Evolutionary conservation across 208 protist species (phyloP).

Genomic region (Naegleria fowleri): DNA sequence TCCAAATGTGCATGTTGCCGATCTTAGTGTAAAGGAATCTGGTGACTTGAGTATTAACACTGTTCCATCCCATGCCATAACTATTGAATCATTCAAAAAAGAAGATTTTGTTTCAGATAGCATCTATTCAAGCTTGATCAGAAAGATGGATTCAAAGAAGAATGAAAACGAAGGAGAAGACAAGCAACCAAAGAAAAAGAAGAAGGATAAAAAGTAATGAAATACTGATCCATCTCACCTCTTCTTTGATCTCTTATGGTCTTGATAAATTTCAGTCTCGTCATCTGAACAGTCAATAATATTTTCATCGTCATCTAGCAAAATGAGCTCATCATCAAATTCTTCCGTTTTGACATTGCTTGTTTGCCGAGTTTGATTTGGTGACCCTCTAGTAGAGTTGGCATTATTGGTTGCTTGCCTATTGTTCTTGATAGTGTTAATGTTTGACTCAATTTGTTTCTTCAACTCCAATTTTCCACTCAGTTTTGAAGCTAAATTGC

Average conservation of each 20-base stretch:
- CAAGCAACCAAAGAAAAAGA: not conserved
- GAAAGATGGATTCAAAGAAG: not conserved
- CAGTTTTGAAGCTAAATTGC: not conserved
- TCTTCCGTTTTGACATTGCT: not conserved
- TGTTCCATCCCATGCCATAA: not conserved
- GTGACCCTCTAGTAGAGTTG: no score
- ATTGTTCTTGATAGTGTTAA: not conserved
- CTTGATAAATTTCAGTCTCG: not conserved
- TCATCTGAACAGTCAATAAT: not conserved
- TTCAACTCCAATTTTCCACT: not conserved
- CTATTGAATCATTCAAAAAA: not conserved
- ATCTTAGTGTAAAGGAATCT: not conserved
- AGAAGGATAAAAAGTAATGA: not conserved
- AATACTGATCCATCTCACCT: not conserved
- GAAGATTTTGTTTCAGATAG: not conserved
- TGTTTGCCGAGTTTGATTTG: not conserved
- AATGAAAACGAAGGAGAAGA: not conserved
- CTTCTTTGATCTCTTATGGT: not conserved
- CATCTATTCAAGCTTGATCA: not conserved
- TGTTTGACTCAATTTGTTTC: not conserved
- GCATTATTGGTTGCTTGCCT: not conserved
- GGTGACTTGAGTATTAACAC: not conserved
- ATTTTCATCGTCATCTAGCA: not conserved
- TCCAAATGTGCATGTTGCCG: not conserved
- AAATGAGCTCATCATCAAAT: not conserved